Percentiles rank a stretch among this genome's conserved stretches.
phyloP scores from a whole-genome alignment of 1,284 basidiomycete species.

The Wolfiporia cocos region DNA sequence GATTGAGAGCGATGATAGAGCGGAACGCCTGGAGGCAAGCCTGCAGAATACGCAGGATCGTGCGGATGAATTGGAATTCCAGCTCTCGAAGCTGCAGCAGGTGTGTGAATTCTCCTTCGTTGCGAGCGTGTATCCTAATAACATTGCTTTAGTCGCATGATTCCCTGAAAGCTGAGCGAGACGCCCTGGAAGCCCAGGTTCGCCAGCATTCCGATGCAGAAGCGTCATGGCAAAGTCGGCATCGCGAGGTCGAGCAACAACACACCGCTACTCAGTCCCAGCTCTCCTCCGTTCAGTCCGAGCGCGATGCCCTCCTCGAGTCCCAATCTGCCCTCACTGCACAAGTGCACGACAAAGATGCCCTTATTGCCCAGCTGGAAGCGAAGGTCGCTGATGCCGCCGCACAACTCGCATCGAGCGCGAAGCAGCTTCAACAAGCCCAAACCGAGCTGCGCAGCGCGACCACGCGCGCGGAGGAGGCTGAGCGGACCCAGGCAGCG shows the following conservation, averaged over 20 bases:
- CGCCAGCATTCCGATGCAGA: conserved; percentile 34
- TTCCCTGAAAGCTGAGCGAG: conserved; percentile 53
- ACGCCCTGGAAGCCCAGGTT: conserved; percentile 43
- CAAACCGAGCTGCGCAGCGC: conserved; percentile 59
- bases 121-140: conserved; percentile 1
- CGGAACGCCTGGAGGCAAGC: conserved; percentile 62
- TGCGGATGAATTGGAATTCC: conserved; percentile 75
- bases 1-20: conserved; percentile 74
- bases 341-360: conserved; percentile 39
- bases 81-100: conserved; percentile 71
- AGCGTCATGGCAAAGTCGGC: conserved; percentile 38
- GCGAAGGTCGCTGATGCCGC: conserved; percentile 51
- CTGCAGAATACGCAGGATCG: conserved; percentile 73
- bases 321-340: conserved; percentile 43
- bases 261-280: conserved; percentile 35
- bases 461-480: conserved; percentile 62
- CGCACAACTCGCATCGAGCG: conserved; percentile 43
- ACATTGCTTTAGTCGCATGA: conserved; percentile 40
- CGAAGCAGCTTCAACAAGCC: conserved; percentile 51
- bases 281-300: conserved; percentile 36
- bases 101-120: conserved; percentile 35
- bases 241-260: conserved; percentile 38
- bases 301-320: conserved; percentile 40
- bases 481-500: conserved; percentile 61
- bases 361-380: conserved; percentile 43